Conservation (phyloP, 306 rosid species). For the Acacia acuminata region DNA sequence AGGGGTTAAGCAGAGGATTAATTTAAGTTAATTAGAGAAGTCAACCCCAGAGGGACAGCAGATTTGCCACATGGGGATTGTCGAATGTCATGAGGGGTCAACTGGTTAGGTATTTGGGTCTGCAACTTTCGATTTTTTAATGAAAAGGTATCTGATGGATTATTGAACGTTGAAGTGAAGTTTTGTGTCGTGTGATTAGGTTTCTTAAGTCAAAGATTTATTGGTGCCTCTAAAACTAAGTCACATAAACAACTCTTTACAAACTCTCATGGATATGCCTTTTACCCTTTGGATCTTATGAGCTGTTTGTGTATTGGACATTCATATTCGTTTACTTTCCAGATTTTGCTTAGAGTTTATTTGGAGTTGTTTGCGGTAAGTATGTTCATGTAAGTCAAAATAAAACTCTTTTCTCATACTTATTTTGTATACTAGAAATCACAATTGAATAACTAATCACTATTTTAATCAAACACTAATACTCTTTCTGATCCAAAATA, state of each 20-base stretch:
- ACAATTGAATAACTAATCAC: too few species aligned
- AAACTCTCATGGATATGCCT: constrained; percentile 20
- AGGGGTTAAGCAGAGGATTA: background rate
- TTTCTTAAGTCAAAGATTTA: constrained; percentile 34
- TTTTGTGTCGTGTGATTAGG: constrained; percentile 8
- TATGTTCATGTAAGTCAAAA: accelerated
- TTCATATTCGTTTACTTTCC: background rate
- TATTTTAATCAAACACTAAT: too few species aligned
- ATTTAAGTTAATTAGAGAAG: constrained; percentile 32
- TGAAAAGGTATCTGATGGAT: background rate
- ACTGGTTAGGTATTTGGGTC: constrained; percentile 13
- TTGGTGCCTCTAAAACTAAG: constrained; percentile 21
- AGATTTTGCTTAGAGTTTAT: too few species aligned
- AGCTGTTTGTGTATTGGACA: background rate
- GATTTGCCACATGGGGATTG: constrained; percentile 54
- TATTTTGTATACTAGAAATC: too few species aligned
- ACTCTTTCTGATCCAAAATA: too few species aligned
- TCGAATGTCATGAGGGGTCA: constrained; percentile 27
- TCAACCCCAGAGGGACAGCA: constrained; percentile 47
- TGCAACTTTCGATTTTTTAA: background rate
- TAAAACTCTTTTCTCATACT: too few species aligned
- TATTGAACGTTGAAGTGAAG: constrained; percentile 20
- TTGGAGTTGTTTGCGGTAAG: too few species aligned
- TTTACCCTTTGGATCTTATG: background rate
- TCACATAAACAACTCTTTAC: constrained; percentile 34